A percentile compares a stretch with the other conserved stretches of the same genome.
Conservation (phyloP, 495 filamentous ascomycete species). For the Penicillium nucicola region DNA sequence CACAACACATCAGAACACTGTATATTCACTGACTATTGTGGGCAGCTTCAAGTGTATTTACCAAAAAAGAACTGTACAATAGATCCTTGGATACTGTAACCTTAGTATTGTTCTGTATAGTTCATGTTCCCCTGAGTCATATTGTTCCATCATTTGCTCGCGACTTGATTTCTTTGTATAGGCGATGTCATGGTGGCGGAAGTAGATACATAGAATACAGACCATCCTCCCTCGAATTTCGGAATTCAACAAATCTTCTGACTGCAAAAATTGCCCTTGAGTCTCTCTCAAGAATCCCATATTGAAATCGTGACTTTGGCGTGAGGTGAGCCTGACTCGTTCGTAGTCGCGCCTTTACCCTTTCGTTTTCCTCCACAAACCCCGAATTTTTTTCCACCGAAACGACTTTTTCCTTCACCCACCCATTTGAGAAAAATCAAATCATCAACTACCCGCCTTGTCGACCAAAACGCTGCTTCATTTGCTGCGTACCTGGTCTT, state of each 20-base stretch:
- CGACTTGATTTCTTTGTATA: too few relatives aligned
- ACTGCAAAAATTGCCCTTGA: not conserved
- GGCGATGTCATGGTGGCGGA: conserved; percentile 17
- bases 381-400: conserved; percentile 21
- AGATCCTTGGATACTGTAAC: too few relatives aligned
- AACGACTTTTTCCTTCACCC: conserved; percentile 20
- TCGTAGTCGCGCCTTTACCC: not conserved
- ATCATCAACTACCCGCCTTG: conserved; percentile 3
- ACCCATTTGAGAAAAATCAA: conserved; percentile 1
- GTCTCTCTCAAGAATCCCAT: not conserved
- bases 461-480: conserved; percentile 24
- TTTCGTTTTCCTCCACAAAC: conserved; percentile 11
- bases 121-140: too few relatives aligned
- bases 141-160: too few relatives aligned
- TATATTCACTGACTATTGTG: too few relatives aligned
- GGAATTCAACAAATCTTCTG: too few relatives aligned
- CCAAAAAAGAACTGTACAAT: too few relatives aligned
- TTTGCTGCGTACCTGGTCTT: conserved; percentile 24
- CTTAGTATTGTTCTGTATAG: too few relatives aligned
- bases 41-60: too few relatives aligned
- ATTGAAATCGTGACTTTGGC: not conserved
- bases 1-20: too few relatives aligned
- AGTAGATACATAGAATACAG: not conserved
- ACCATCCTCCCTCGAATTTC: not conserved
- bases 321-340: conserved; percentile 1